A percentile compares a stretch with the other conserved stretches of the same genome.
Evolutionary conservation across 2,329 filamentous ascomycete species (phyloP).

Genomic region (Onygena corvina): DNA sequence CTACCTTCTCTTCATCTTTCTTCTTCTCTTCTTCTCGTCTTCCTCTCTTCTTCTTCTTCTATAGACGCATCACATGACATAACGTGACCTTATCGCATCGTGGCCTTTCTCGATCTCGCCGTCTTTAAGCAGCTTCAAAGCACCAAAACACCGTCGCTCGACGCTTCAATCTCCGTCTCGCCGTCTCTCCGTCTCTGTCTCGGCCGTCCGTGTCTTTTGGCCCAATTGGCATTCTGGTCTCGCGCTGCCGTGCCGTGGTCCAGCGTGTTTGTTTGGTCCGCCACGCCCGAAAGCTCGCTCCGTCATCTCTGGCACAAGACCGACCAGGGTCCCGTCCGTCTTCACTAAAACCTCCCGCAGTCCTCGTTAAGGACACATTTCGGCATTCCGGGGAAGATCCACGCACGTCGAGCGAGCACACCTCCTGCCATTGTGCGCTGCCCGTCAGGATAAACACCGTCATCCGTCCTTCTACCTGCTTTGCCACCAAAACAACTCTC

Average conservation of each 20-base stretch:
- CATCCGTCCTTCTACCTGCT: background rate
- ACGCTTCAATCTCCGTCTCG: background rate
- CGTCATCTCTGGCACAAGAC: background rate
- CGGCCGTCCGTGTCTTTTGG: background rate
- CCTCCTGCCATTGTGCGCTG: background rate
- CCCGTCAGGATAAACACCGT: background rate
- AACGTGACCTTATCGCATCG: slow-evolving; percentile 1
- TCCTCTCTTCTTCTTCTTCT: background rate
- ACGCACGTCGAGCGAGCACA: background rate
- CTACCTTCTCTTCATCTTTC: slow-evolving; percentile 11
- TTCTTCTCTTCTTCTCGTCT: slow-evolving; percentile 6
- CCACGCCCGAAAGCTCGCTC: slow-evolving; percentile 4
- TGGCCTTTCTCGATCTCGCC: background rate
- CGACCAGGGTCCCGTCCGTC: background rate
- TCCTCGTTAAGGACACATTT: slow-evolving; percentile 1
- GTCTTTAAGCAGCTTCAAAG: background rate
- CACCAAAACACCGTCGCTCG: no score
- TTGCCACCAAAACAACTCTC: background rate
- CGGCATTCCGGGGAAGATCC: background rate
- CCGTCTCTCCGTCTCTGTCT: background rate
- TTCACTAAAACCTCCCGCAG: background rate
- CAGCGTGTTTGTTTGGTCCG: slow-evolving; percentile 1
- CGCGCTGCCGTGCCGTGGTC: background rate
- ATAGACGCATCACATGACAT: background rate
- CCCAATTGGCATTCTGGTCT: background rate